These are phyloP conservation scores for Xylaria bambusicola DNA, from an alignment of 495 filamentous ascomycete genomes.

Conservation along the genomic window DNA sequence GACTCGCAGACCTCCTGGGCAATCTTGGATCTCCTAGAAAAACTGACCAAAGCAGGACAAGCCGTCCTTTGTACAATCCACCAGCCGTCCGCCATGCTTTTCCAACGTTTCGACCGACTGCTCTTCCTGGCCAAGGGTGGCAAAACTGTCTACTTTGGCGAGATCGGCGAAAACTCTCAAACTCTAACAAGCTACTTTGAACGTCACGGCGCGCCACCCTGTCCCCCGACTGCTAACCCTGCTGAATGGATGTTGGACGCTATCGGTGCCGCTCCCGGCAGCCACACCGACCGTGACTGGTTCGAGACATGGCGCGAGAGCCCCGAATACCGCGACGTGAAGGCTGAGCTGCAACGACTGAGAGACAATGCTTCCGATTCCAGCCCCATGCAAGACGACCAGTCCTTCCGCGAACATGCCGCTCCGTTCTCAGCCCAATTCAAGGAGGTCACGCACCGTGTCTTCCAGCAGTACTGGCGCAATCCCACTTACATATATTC, in stretches of 20 bases:
- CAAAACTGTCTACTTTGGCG: conserved; percentile 86
- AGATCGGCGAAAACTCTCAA: conserved; percentile 78
- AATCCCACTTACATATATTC: conserved; percentile 85
- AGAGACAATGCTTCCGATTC: conserved; percentile 61
- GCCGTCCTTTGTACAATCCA: conserved; percentile 93
- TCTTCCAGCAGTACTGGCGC: conserved; percentile 90
- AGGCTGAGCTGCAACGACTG: conserved; percentile 68
- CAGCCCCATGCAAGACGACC: conserved; percentile 34
- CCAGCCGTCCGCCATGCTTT: conserved; percentile 86
- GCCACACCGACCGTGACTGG: conserved; percentile 77
- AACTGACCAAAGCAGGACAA: conserved; percentile 80
- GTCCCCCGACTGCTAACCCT: conserved; percentile 77
- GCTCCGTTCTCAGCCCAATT: conserved; percentile 59
- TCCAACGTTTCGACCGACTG: conserved; percentile 87
- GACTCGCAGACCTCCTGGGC: conserved; percentile 88
- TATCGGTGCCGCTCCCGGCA: conserved; percentile 88
- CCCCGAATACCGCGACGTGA: conserved; percentile 67
- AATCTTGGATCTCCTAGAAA: conserved; percentile 75
- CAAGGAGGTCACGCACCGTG: conserved; percentile 56
- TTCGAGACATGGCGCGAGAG: conserved; percentile 75
- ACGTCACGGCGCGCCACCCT: conserved; percentile 70
- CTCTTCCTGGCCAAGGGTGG: conserved; percentile 82
- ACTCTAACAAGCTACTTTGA: conserved; percentile 80
- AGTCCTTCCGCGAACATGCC: conserved; percentile 57
- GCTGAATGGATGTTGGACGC: conserved; percentile 97